Evolutionary conservation across 768 basidiomycete species (phyloP).

Genomic region (Phlebiopsis flavidoalba): DNA sequence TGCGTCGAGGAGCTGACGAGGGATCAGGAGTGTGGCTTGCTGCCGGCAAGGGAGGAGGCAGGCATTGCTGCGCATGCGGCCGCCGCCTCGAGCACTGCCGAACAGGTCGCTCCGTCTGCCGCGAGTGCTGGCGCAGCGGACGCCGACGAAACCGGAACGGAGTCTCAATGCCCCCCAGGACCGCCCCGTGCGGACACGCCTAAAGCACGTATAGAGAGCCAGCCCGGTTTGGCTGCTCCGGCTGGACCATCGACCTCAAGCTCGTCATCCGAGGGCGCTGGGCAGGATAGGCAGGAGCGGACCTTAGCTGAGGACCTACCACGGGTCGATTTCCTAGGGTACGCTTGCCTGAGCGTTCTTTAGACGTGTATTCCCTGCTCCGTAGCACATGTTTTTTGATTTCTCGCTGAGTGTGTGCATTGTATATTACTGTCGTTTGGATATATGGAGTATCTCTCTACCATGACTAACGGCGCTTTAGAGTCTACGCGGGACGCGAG

Average conservation of each 20-base stretch:
- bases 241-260: background rate
- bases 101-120: background rate
- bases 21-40: constrained; percentile 52
- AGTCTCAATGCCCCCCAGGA: too few species aligned
- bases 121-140: background rate
- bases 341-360: background rate
- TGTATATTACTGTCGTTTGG: background rate
- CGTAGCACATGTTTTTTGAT: background rate
- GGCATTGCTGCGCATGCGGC: background rate
- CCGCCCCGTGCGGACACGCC: too few species aligned
- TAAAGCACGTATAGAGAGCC: background rate
- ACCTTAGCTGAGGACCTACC: background rate
- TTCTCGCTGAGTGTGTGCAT: background rate
- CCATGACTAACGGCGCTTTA: background rate
- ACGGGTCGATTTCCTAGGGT: background rate
- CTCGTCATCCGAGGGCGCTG: background rate
- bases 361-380: background rate
- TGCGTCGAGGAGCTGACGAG: constrained; percentile 78
- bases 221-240: background rate
- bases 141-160: background rate
- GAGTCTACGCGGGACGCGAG: constrained; percentile 3
- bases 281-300: background rate
- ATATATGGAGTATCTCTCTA: background rate
- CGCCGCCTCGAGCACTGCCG: background rate
- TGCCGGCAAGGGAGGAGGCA: constrained; percentile 34